phyloP scores from a whole-genome alignment of 176 grass and related monocot species.

The Coix lacrymajobi region DNA sequence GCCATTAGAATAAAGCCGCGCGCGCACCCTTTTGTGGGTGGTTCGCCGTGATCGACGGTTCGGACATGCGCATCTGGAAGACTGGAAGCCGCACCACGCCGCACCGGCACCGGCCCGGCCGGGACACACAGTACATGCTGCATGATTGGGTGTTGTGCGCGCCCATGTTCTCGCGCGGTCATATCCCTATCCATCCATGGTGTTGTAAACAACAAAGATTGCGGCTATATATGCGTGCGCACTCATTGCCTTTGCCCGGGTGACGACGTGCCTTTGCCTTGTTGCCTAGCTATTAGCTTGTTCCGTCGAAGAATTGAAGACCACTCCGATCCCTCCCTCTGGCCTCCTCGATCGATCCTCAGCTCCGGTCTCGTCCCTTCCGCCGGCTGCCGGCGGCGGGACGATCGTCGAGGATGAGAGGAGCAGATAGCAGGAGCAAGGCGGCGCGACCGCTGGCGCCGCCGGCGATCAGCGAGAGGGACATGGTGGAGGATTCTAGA shows the following conservation, averaged over 20 bases:
- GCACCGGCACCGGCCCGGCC: constrained; percentile 1
- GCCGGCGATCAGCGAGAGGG: constrained; percentile 18
- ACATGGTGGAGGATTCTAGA: constrained; percentile 16
- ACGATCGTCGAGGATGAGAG: constrained; percentile 16
- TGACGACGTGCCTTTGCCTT: neutral
- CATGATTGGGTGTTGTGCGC: constrained; percentile 15
- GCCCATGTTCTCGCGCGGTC: constrained; percentile 19
- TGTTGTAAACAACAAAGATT: constrained; percentile 49
- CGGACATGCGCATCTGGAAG: constrained; percentile 49
- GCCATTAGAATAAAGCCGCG: constrained; percentile 43
- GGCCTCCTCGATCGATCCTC: neutral
- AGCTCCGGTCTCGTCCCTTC: neutral
- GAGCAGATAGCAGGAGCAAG: neutral
- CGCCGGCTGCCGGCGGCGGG: neutral
- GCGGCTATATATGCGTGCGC: constrained; percentile 40
- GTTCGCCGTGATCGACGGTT: constrained; percentile 29
- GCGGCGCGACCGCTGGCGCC: neutral
- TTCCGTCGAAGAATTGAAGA: constrained; percentile 14
- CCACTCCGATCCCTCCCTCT: neutral
- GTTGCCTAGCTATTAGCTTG: neutral
- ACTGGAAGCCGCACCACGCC: too few relatives aligned
- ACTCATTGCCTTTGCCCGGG: neutral
- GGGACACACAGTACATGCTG: too few relatives aligned
- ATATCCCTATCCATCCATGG: neutral
- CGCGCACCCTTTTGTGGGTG: constrained; percentile 25